Percentiles rank a stretch among this genome's conserved stretches.
These are phyloP conservation scores for Chenopodium suecicum DNA, from an alignment of 148 eudicot species.

Conservation along the genomic window DNA sequence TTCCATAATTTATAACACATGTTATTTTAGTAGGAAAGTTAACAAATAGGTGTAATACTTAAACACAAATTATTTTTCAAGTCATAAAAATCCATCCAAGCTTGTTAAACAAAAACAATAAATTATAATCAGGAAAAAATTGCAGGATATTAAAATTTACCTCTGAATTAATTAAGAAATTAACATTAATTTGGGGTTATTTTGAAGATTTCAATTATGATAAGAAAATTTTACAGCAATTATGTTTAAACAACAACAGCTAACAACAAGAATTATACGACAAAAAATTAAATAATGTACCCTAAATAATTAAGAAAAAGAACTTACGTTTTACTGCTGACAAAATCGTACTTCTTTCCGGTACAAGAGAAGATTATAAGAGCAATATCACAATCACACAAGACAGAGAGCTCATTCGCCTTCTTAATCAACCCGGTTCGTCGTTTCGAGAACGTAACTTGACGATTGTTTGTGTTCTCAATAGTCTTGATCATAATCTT, in stretches of 20 bases:
- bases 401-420: slow-evolving; percentile 57
- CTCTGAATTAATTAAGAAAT: no score
- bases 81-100: background rate
- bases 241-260: no score
- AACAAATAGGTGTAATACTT: no score
- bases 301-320: background rate
- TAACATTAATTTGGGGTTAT: no score
- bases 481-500: slow-evolving; percentile 64
- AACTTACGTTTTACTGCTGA: slow-evolving; percentile 42
- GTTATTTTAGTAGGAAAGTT: no score
- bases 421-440: slow-evolving; percentile 67
- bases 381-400: slow-evolving; percentile 69
- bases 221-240: background rate
- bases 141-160: no score
- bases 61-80: background rate
- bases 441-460: slow-evolving; percentile 74
- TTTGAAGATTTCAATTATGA: no score
- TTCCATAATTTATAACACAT: background rate
- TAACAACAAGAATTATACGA: no score
- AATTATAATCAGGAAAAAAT: no score
- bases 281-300: background rate
- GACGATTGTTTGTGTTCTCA: slow-evolving; percentile 68
- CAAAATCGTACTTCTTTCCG: slow-evolving; percentile 53
- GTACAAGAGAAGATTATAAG: slow-evolving; percentile 64
- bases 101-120: background rate